Percentiles rank a stretch among this genome's conserved stretches.
These are phyloP conservation scores for Populus trichocarpa DNA, from an alignment of 441 rosid species.

Conservation along the genomic window DNA sequence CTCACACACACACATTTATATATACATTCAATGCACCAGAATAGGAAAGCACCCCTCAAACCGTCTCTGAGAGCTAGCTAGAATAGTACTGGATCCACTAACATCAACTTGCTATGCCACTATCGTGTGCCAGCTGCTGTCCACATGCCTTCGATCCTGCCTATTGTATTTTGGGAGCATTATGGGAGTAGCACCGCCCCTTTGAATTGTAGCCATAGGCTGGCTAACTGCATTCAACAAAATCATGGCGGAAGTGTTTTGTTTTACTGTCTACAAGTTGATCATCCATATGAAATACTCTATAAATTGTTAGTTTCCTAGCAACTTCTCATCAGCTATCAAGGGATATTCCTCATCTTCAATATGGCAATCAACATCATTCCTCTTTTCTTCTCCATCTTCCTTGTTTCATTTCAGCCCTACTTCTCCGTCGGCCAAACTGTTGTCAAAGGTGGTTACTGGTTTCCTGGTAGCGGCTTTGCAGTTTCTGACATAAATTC, in stretches of 20 bases:
- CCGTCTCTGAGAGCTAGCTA: too few species aligned
- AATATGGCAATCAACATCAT: conserved; percentile 20
- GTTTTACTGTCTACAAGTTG: background rate
- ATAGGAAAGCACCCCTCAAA: too few species aligned
- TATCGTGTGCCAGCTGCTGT: background rate
- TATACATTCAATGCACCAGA: background rate
- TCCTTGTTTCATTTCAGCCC: conserved; percentile 11
- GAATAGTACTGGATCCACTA: too few species aligned
- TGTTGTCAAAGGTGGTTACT: conserved; percentile 36
- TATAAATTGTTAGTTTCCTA: background rate
- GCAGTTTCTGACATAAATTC: conserved; percentile 34
- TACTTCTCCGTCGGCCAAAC: conserved; percentile 17
- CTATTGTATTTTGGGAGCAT: background rate
- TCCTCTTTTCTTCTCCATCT: background rate
- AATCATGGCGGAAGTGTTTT: background rate
- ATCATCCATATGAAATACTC: too few species aligned
- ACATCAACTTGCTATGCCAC: background rate
- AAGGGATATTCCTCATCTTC: background rate
- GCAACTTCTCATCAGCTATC: background rate
- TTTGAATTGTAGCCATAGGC: background rate
- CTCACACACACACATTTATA: too few species aligned
- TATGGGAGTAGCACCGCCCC: background rate
- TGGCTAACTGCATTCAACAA: background rate
- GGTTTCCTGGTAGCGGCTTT: conserved; percentile 31
- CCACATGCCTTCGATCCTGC: background rate